Conservation (phyloP, 2,329 filamentous ascomycete species). For the Aspergillus piperis region DNA sequence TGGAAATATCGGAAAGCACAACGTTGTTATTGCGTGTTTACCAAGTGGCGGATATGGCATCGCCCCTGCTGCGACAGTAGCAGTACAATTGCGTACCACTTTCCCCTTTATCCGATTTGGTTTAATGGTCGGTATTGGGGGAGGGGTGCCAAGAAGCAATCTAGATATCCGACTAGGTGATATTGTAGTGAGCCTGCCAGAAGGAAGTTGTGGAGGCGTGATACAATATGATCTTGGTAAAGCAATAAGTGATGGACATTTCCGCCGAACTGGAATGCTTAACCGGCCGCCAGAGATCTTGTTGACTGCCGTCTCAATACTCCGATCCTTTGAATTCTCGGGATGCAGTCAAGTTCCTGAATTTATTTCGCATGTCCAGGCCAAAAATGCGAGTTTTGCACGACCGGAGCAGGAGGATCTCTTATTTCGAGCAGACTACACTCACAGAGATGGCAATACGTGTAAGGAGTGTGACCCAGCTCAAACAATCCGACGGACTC, state of each 20-base stretch:
- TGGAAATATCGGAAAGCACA: not conserved
- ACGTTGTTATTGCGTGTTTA: too few relatives aligned
- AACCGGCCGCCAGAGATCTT: not conserved
- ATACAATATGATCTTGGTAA: not conserved
- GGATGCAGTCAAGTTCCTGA: too few relatives aligned
- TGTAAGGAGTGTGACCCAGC: too few relatives aligned
- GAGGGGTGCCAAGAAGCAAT: not conserved
- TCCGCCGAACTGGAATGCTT: not conserved
- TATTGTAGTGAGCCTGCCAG: not conserved
- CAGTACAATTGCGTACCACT: not conserved
- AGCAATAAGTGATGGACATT: not conserved
- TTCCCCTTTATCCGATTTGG: not conserved
- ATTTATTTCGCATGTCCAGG: too few relatives aligned
- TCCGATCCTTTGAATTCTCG: too few relatives aligned
- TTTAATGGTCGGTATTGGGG: not conserved
- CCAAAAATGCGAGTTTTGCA: too few relatives aligned
- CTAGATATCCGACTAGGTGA: not conserved
- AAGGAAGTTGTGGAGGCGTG: not conserved
- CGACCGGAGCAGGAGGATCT: too few relatives aligned
- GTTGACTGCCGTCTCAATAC: not conserved
- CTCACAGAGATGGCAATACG: too few relatives aligned
- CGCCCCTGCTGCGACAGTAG: not conserved
- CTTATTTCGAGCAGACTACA: too few relatives aligned
- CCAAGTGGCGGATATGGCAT: not conserved
- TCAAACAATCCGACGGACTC: too few relatives aligned